Evolutionary conservation across 78 protist species (phyloP).

Genomic region (Dictyostelium purpureum): DNA sequence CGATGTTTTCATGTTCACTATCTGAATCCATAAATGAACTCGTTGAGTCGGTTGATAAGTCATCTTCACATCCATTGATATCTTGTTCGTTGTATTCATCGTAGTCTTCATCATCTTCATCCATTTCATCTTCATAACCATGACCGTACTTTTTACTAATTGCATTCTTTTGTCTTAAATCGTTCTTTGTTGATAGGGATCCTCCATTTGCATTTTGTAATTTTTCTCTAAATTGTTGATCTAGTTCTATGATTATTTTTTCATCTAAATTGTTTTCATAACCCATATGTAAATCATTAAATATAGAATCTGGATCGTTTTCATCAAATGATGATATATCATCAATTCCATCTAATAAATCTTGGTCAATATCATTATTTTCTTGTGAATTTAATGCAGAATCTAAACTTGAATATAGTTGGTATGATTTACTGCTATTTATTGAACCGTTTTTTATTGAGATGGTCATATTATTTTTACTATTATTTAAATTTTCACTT

Average conservation of each 20-base stretch:
- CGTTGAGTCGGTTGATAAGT: no score
- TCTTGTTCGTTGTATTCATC: not conserved
- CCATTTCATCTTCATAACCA: not conserved
- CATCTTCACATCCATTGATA: not conserved
- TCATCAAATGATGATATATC: slow-evolving; percentile 5
- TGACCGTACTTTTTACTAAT: no score
- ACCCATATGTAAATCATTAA: no score
- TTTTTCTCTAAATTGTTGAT: no score
- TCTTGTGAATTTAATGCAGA: slow-evolving; percentile 8
- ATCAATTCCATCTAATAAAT: slow-evolving; percentile 7
- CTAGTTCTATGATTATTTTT: no score
- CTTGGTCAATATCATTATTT: slow-evolving; percentile 7
- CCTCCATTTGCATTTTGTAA: no score
- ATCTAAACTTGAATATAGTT: slow-evolving; percentile 8
- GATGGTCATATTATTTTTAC: not conserved
- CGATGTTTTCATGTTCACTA: not conserved
- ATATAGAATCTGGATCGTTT: not conserved
- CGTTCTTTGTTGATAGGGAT: no score
- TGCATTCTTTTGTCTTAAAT: no score
- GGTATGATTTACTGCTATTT: not conserved
- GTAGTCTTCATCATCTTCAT: slow-evolving; percentile 6
- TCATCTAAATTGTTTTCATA: no score
- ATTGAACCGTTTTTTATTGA: not conserved
- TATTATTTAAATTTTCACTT: not conserved
- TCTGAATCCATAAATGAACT: no score